Percentiles rank a stretch among this genome's conserved stretches.
Evolutionary conservation across 1,284 basidiomycete species (phyloP).

Genomic region (Mycosarcoma maydis): DNA sequence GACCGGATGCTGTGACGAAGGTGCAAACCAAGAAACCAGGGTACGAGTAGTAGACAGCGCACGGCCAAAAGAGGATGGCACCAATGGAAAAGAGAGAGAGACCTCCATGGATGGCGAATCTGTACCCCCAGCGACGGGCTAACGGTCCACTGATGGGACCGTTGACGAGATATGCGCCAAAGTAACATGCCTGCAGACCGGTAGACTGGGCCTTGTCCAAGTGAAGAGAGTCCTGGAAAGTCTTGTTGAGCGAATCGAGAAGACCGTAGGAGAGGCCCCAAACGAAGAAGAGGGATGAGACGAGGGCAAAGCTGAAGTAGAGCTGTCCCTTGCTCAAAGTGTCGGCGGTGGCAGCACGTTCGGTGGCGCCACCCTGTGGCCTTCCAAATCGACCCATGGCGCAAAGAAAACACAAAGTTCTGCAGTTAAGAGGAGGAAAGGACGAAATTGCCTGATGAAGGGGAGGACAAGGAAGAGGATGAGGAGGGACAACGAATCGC

Average conservation of each 20-base stretch:
- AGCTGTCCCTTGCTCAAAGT: constrained; percentile 26
- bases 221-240: constrained; percentile 78
- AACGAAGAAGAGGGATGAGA: constrained; percentile 82
- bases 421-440: background rate
- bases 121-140: constrained; percentile 67
- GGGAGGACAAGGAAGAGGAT: background rate
- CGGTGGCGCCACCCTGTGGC: constrained; percentile 23
- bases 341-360: constrained; percentile 33
- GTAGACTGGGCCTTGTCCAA: constrained; percentile 82
- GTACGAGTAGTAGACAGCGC: constrained; percentile 25
- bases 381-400: constrained; percentile 16
- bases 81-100: constrained; percentile 69
- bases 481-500: constrained; percentile 1
- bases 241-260: constrained; percentile 84
- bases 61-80: constrained; percentile 46
- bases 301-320: constrained; percentile 74
- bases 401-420: background rate
- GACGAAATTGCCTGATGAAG: background rate
- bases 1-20: constrained; percentile 74
- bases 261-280: constrained; percentile 75
- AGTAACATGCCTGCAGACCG: constrained; percentile 85
- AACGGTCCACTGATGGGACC: constrained; percentile 58
- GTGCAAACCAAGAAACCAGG: constrained; percentile 43
- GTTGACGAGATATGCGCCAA: constrained; percentile 68
- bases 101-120: constrained; percentile 73